These are phyloP conservation scores for Cryptococcus floricola DNA, from an alignment of 1,284 basidiomycete species.

Conservation along the genomic window DNA sequence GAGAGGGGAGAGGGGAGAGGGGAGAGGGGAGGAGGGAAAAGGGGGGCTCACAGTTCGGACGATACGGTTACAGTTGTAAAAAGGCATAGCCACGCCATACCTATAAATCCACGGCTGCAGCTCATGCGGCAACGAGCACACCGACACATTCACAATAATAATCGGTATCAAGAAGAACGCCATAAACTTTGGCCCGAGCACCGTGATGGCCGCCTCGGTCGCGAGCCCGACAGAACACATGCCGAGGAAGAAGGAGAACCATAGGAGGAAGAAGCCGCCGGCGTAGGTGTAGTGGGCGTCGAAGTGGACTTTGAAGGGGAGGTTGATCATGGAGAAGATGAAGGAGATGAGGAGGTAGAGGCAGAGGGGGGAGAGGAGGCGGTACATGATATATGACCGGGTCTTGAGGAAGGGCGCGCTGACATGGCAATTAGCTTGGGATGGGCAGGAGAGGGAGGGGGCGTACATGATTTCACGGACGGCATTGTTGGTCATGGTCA, in stretches of 20 bases:
- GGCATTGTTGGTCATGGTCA: slow-evolving; percentile 51
- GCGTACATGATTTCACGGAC: slow-evolving; percentile 49
- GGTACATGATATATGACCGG: slow-evolving; percentile 57
- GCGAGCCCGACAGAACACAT: slow-evolving; percentile 53
- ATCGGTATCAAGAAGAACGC: slow-evolving; percentile 44
- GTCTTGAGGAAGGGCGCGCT: slow-evolving; percentile 54
- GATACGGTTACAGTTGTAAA: slow-evolving; percentile 62
- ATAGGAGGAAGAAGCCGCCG: slow-evolving; percentile 67
- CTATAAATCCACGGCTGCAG: slow-evolving; percentile 64
- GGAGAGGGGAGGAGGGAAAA: too few species aligned
- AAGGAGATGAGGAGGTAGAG: slow-evolving; percentile 63
- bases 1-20: too few species aligned
- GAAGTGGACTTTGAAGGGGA: slow-evolving; percentile 60
- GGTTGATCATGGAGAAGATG: slow-evolving; percentile 59
- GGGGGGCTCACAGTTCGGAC: slow-evolving; percentile 52
- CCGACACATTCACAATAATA: slow-evolving; percentile 69
- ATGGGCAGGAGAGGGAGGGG: not conserved
- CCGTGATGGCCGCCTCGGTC: slow-evolving; percentile 54
- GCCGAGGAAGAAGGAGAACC: slow-evolving; percentile 63
- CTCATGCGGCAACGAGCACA: slow-evolving; percentile 60
- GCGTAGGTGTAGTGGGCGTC: slow-evolving; percentile 48
- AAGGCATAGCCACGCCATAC: slow-evolving; percentile 59
- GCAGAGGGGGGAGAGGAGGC: slow-evolving; percentile 55
- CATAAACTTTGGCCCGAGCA: slow-evolving; percentile 44
- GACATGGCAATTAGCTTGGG: not conserved